Base-by-base conservation (phyloP, 768 basidiomycete genomes). In the Suillus brevipes region DNA sequence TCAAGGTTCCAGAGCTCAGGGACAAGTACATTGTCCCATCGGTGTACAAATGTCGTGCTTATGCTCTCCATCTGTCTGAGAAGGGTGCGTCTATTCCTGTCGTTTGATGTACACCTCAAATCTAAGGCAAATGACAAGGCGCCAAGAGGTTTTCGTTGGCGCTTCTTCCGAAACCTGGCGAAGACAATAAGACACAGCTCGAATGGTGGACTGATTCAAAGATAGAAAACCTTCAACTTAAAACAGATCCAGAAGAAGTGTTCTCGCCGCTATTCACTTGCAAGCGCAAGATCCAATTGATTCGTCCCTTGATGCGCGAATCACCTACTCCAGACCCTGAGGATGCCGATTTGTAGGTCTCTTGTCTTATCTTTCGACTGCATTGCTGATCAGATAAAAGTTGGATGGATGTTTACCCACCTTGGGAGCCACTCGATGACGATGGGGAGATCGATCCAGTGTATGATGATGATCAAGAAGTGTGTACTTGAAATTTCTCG, bases 1-100 rank as follows among this genome's bases (percentile, higher is more conserved):
- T 71, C 36, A 60, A 62, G 8, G 63, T 77, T 1, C 75, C 72
- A 1, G 60, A 18, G 14, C 72, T 80, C 25, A 67, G 57, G n/a
- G 68, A 72, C 69, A 79, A 71, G 64, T 72, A 56, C 61, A 68
- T 80, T 61, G 78, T 80, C 61, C 78, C 79, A 1, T 69, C 65
- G 62, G 45, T 70, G 0, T 65, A 78, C 60, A 13, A 65, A 6
- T 80, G 77, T 58, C 78, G 76, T 16, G 79, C 79, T 1, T 73
- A 68, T 31, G 72, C 71, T 56, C 71, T 76, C 71, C 79, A 74
- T 28, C 66, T 77, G 36, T 75, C 74, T 34, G 62, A 74, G 57
- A 77, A 70, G 50, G 63, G 74, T 74, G 38, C 23, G 63, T 20
- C 28, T 25, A 3, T n/a, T 4, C 38, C 12, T 36, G 1, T 37